Evolutionary conservation across 2,329 filamentous ascomycete genomes (phyloP), one percentile per base, ranked within the genome.

Genomic region (Diaporthe ampelina): DNA sequence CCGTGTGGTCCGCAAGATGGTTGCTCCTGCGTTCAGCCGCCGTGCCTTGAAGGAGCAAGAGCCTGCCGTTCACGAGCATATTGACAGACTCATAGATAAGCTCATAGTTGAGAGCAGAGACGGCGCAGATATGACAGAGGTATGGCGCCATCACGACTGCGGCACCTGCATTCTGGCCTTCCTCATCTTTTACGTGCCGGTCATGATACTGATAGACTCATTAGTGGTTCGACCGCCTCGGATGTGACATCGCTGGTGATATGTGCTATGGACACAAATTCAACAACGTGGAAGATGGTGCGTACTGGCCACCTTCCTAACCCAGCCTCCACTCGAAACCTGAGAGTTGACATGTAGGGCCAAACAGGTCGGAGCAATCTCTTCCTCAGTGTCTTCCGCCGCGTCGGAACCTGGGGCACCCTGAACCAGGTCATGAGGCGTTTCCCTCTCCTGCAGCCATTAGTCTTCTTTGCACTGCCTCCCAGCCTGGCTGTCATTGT

Each of bases 261-360:
- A 58, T 58, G 56, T 58, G 56, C 56, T 58, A 58, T 15, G 56
- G 56, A 9, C 56, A 58, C 32, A n/a, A 37, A 35, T 58, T 58
- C 10, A 21, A 58, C 1, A 37, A 58, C 11, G 32, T 58, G n/a
- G 21, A 58, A 58, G 56, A 58, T 37, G 29, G 56, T 58, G 37
- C 0, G 24, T 6, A 17, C 21, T 4, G n/a, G 8, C 11, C 56
- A 37, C 11, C 13, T 43, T 15, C 32, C 19, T 57, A 17, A 56
- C 4, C 26, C 26, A 5, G 29, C 29, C 29, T 4, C 29, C 4
- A 21, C 52, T 21, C 26, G 17, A 21, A 32, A 4, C 13, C 10
- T 11, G 10, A n/a, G 11, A 5, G 1, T 9, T 57, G 19, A 57
- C 54, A n/a, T 21, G 10, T 35, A 0, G 19, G 19, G 15, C 2